Evolutionary conservation across 352 stramenopile genomes (phyloP).

Genomic region (Plasmopara muralis): DNA sequence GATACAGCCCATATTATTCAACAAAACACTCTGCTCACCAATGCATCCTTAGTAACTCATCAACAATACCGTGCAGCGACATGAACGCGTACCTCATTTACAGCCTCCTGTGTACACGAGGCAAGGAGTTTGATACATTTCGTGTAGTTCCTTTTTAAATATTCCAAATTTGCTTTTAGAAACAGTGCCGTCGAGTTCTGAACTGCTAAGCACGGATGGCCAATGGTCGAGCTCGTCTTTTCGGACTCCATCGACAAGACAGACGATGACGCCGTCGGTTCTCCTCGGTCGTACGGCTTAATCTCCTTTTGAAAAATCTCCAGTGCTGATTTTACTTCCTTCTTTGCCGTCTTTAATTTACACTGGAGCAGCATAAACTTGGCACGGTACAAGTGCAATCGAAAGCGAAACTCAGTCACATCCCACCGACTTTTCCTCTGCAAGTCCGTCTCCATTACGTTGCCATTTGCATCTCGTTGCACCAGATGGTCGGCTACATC

Average conservation of each 20-base stretch:
- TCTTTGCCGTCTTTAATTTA: constrained; percentile 87
- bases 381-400: constrained; percentile 88
- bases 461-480: constrained; percentile 27
- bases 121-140: constrained; percentile 92
- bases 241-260: constrained; percentile 39
- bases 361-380: constrained; percentile 86
- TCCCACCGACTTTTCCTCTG: constrained; percentile 57
- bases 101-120: constrained; percentile 78
- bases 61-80: neutral
- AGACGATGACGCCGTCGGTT: constrained; percentile 9
- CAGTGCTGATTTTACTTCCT: constrained; percentile 89
- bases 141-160: constrained; percentile 92
- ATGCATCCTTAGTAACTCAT: neutral
- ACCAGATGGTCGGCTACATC: constrained; percentile 34
- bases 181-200: constrained; percentile 88
- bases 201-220: constrained; percentile 68
- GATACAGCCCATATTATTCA: constrained; percentile 91
- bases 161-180: constrained; percentile 91
- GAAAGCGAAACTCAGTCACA: constrained; percentile 86
- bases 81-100: constrained; percentile 53
- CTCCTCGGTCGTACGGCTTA: constrained; percentile 33
- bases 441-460: constrained; percentile 36
- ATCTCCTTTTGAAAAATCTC: constrained; percentile 92
- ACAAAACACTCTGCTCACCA: constrained; percentile 53
- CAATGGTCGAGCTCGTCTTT: constrained; percentile 68